These are phyloP conservation scores for Erodium trifolium DNA, from an alignment of 441 rosid species.

Conservation along the genomic window DNA sequence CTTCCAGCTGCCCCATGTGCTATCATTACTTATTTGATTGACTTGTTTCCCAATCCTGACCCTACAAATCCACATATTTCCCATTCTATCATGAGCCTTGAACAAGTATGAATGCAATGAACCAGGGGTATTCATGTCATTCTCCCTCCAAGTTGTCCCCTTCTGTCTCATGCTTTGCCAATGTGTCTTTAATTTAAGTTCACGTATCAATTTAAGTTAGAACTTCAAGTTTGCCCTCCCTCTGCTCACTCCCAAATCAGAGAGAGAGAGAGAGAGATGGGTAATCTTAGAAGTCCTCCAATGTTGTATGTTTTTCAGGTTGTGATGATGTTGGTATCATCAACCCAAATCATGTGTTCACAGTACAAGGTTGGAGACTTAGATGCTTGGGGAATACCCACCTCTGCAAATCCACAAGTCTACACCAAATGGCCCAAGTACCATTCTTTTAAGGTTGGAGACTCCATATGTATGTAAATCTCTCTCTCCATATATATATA, in stretches of 20 bases:
- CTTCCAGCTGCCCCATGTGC: slow-evolving; percentile 22
- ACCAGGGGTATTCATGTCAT: slow-evolving; percentile 25
- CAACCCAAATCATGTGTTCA: slow-evolving; percentile 39
- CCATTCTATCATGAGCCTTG: background rate
- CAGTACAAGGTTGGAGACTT: slow-evolving; percentile 82
- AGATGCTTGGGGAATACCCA: slow-evolving; percentile 81
- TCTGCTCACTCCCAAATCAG: too few species aligned
- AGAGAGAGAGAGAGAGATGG: slow-evolving; percentile 23
- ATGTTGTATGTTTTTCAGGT: slow-evolving; percentile 19
- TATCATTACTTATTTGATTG: slow-evolving; percentile 12
- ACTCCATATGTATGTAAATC: slow-evolving; percentile 60
- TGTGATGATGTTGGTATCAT: slow-evolving; percentile 22
- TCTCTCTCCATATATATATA: background rate
- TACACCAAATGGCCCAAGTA: slow-evolving; percentile 68
- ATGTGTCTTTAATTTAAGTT: slow-evolving; percentile 10
- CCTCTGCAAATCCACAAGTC: slow-evolving; percentile 45
- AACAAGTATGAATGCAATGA: background rate
- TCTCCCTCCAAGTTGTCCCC: slow-evolving; percentile 12
- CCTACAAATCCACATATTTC: background rate
- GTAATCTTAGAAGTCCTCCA: slow-evolving; percentile 23
- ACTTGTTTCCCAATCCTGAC: slow-evolving; percentile 7
- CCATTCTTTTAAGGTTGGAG: slow-evolving; percentile 59
- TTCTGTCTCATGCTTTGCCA: slow-evolving; percentile 13
- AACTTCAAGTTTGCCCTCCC: background rate
- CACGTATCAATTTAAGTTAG: slow-evolving; percentile 14